Evolutionary conservation across 1,139 yeast genomes (phyloP), one percentile per base, ranked within the genome.

Genomic region (Nakaseomyces sp.): DNA sequence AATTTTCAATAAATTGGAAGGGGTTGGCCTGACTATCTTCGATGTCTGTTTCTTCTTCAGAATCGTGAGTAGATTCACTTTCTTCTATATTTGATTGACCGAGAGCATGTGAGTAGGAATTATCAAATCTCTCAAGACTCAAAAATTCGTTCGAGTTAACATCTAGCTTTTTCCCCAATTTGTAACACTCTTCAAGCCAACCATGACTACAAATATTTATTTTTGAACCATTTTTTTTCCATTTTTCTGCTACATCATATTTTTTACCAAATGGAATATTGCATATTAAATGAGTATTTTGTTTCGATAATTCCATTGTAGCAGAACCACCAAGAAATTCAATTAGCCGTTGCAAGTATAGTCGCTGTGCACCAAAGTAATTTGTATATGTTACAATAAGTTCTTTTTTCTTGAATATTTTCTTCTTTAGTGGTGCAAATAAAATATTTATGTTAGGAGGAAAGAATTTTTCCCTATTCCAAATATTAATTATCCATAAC

Each of bases 321-420:
- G 82, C 87, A 1, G 64, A 67, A 0, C 91, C 97, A 0, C 97
- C 97, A 55, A 86, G 61, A 0, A 81, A 70, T 13, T 71, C 68
- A 7, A 84, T 75, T n/a, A 91, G 67, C 42, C 71, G 71, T 40
- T 80, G 77, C 30, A 91, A 65, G 55, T 86, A 89, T 17, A 69
- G 65, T 36, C 98, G 69, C 0, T 95, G 83, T 54, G 83, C 93
- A 0, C 96, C 96, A 19, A 84, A 76, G 58, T 85, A 88, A 55
- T 86, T 86, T 0, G 96, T 81, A 5, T 86, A 74, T 4, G 88
- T 73, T 8, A 87, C 74, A 12, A 70, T 66, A 37, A 77, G 63
- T 13, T 73, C 70, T 19, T 68, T 65, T 72, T 8, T 69, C 76
- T 9, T 73, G 64, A 26, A 86, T 52, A 2, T 78, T 78, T 12